Percentiles rank a stretch among this genome's conserved stretches.
These are phyloP conservation scores for Entomortierella lignicola DNA, from an alignment of 192 early-diverging fungal genomes.

Conservation along the genomic window DNA sequence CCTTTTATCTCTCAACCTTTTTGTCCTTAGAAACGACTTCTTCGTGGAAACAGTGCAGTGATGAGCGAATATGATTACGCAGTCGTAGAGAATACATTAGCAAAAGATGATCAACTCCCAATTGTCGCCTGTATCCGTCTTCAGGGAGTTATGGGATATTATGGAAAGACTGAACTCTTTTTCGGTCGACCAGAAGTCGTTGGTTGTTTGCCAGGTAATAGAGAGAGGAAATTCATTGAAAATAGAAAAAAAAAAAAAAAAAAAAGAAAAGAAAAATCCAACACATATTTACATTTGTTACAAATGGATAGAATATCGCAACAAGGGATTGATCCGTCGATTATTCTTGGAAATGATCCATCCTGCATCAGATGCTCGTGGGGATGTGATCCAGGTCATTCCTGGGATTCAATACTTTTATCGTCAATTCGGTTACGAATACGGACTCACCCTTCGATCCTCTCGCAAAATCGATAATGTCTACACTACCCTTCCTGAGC, in stretches of 20 bases:
- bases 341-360: conserved; percentile 28
- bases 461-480: not conserved
- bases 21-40: conserved; percentile 9
- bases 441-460: conserved; percentile 8
- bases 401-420: conserved; percentile 40
- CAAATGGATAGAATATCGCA: conserved; percentile 15
- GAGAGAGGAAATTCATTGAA: not conserved
- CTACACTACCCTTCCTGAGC: not conserved
- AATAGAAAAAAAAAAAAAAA: too few relatives aligned
- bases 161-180: conserved; percentile 11
- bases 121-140: conserved; percentile 30
- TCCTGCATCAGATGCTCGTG: conserved; percentile 18
- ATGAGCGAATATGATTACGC: conserved; percentile 38
- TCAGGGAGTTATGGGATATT: conserved; percentile 12
- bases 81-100: conserved; percentile 32
- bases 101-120: conserved; percentile 29
- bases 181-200: conserved; percentile 27
- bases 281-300: not conserved
- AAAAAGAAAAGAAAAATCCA: not conserved
- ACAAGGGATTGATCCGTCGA: conserved; percentile 18
- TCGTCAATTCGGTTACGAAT: conserved; percentile 50
- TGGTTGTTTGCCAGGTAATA: conserved; percentile 23
- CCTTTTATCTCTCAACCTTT: not conserved
- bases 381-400: conserved; percentile 35
- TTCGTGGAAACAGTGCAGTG: conserved; percentile 12